Base-by-base conservation (phyloP, 1,284 basidiomycete species). In the Rugosomyces carneus region DNA sequence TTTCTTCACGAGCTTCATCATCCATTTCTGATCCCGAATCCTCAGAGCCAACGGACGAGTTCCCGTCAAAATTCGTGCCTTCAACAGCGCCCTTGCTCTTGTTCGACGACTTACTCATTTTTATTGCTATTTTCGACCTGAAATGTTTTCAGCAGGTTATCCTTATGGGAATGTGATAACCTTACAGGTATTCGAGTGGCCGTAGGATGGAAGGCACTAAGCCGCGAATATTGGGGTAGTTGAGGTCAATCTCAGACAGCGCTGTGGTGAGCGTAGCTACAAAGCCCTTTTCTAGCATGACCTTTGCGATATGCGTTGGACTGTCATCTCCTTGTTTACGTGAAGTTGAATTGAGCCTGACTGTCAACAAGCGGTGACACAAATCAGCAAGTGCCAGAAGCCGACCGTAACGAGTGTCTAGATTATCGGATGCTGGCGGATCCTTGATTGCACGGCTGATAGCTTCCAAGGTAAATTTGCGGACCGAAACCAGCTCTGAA, bases 271-370 rank as follows among this genome's bases (percentile, higher is more conserved):
- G 72, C 2, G 88, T 84, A 5, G 87, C 78, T 16, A 98, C 96
- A 58, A 90, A 96, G 61, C 92, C 93, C 73, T 98, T 97, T 72
- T 99, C 96, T 37, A 99, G 70, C 96, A 99, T 99, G 52, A 94
- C 79, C 70, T 98, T 99, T 35, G 96, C 93, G 48, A 98, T 79
- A 53, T 97, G 93, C 13, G 93, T 86, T 2, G 88, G 85, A 9
- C 80, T 74, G 42, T 96, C 94, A 36, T 94, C 89, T 48, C 78
- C 74, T 24, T 77, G 70, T 59, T 87, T 85, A 41, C 81, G 78
- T 23, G 72, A 65, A 8, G 66, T 67, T 16, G 64, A 63, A 54
- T 78, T 81, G 64, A 84, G 80, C 15, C 83, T 82, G 10, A 91
- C 84, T 1, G 86, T 89, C 45, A 99, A 72, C 18, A 99, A 70